Evolutionary conservation across 176 grass and related monocot genomes (phyloP).

Genomic region (Triticum timopheevii): DNA sequence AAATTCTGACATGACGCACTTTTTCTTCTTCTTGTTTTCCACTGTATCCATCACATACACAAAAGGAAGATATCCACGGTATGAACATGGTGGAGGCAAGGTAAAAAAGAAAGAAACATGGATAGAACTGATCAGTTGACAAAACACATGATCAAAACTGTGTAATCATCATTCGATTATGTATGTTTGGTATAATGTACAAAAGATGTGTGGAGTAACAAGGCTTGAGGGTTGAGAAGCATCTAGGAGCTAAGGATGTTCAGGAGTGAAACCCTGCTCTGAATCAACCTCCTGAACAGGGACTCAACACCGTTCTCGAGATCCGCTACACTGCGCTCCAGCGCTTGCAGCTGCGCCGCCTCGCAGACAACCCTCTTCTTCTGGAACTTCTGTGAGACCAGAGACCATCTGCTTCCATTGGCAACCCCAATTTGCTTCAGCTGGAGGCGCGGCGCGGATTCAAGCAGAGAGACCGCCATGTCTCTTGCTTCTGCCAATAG

Average conservation of each 20-base stretch:
- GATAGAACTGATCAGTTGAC: background rate
- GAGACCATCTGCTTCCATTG: constrained; percentile 37
- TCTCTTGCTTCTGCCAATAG: constrained; percentile 37
- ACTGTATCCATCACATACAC: background rate
- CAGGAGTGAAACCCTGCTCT: constrained; percentile 43
- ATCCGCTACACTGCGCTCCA: constrained; percentile 8
- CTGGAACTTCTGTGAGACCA: constrained; percentile 44
- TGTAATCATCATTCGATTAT: background rate
- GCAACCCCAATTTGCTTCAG: background rate
- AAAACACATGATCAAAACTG: constrained; percentile 16
- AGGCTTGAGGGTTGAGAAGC: background rate
- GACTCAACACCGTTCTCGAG: constrained; percentile 31
- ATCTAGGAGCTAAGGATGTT: constrained; percentile 52
- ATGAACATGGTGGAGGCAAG: background rate
- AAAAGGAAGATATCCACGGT: background rate
- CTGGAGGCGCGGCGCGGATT: background rate
- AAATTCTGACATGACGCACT: background rate
- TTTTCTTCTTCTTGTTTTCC: background rate
- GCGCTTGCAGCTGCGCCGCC: constrained; percentile 37
- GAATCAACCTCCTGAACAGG: constrained; percentile 44
- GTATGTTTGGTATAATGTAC: constrained; percentile 12
- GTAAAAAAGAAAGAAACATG: background rate
- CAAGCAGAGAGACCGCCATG: constrained; percentile 20
- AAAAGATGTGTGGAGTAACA: background rate
- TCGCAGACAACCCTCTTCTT: constrained; percentile 27